Base-by-base conservation (phyloP, 148 eudicot genomes). In the Fallopia convolvulus region DNA sequence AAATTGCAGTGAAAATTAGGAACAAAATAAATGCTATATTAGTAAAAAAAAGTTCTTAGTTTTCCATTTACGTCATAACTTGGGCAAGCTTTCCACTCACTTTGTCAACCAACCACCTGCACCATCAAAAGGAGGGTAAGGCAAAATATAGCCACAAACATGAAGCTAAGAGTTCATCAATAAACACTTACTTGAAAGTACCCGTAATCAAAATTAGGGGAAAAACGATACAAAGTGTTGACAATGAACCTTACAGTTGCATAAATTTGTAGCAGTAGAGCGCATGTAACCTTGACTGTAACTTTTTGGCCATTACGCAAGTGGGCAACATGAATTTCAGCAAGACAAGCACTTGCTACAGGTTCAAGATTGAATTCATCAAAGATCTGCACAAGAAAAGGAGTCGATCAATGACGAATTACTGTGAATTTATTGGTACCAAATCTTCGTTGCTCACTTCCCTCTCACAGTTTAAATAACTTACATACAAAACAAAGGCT, bases 51-150 rank as follows among this genome's bases (percentile, higher is more conserved):
- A n/a, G 20, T 18, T 0, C 15, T 20, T 15, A 15, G 0, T 15
- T 70, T 36, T 36, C 12, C 48, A 75, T 58, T 58, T 18, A 1
- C 55, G 81, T 77, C 85, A 80, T 74, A 83, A 97, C 97, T 94
- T 87, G 11, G 97, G 97, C 82, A 91, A 85, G 84, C 92, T 92
- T 56, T 94, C 99, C n/a, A 46, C 79, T 89, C 39, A 92, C 85
- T 87, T 94, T 97, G 40, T 87, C 99, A n/a, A 92, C 78, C 97
- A 94, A 83, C 99, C 99, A 94, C 92, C 99, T 94, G 78, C 74
- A 77, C 14, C 48, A 63, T 72, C 77, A 72, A 74, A 70, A 78
- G 56, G 15, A 23, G 15, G 68, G 20, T 61, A 0, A 61, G 32
- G 14, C 10, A 58, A 26, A 23, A 9, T 23, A 26, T 9, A 61